phyloP scores from a whole-genome alignment of 805 yeast genomes.

The Vanderwaltozyma yarrowii region DNA sequence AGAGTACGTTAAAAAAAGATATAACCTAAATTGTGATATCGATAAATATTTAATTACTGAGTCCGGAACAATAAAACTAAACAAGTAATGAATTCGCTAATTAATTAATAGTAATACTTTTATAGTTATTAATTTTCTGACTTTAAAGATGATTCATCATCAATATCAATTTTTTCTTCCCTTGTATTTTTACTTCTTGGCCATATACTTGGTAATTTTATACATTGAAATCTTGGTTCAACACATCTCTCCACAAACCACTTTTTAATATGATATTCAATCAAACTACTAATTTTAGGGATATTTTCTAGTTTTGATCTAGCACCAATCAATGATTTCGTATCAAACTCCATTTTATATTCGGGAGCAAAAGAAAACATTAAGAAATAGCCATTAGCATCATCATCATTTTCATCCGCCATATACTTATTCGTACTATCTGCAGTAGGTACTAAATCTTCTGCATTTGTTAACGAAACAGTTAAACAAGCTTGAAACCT shows the following conservation, averaged over 20 bases:
- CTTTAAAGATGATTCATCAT: constrained; percentile 4
- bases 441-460: constrained; percentile 16
- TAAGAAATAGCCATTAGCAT: constrained; percentile 56
- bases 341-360: constrained; percentile 77
- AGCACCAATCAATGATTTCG: constrained; percentile 86
- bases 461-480: constrained; percentile 47
- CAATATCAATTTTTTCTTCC: constrained; percentile 25
- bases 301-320: constrained; percentile 85
- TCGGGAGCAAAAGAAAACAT: constrained; percentile 90
- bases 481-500: constrained; percentile 85
- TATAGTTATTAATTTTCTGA: not conserved
- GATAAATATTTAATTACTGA: constrained; percentile 7
- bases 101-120: no score
- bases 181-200: constrained; percentile 54
- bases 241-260: constrained; percentile 93
- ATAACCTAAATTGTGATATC: constrained; percentile 8
- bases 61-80: constrained; percentile 10
- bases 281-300: constrained; percentile 78
- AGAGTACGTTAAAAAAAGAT: constrained; percentile 6
- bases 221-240: constrained; percentile 84
- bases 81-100: not conserved
- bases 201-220: constrained; percentile 81
- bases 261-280: constrained; percentile 69
- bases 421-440: no score
- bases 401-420: constrained; percentile 10